Base-by-base conservation (phyloP, 1,284 basidiomycete species). In the Inonotus obliquus region DNA sequence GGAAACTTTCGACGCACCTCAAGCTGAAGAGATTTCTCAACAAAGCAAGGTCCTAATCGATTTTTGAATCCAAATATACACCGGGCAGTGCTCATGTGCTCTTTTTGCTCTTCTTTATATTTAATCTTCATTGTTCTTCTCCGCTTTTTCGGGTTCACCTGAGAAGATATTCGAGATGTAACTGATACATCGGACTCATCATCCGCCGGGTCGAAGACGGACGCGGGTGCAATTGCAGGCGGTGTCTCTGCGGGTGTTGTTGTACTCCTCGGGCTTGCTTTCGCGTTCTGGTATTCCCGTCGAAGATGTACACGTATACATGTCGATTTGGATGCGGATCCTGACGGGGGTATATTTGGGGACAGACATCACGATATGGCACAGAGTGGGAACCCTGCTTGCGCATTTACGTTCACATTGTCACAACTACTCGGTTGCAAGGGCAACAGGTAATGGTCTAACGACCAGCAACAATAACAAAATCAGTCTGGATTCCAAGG, bases 161-260 rank as follows among this genome's bases (percentile, higher is more conserved):
- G 27, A 41, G n/a, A 39, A 63, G 62, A 55, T 39, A 44, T 63
- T 7, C 37, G 57, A 23, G 62, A 63, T 41, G 62, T 53, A 14
- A 63, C 62, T 17, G 57, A 60, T 38, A 25, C 29, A 14, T 54
- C 48, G 48, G 48, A 10, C 1, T 23, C 51, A 35, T 4, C 51
- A n/a, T 52, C 51, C 10, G 11, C 51, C 51, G 51, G 51, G 21
- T n/a, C 4, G 29, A 49, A 45, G 23, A 29, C 51, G 14, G 21
- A 49, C 29, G 54, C 39, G 29, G 62, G 62, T 37, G 62, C 62
- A 13, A 63, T 63, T 38, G 62, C 49, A 39, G 62, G 62, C 11
- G 62, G 62, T 19, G 62, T 60, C 11, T 53, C 56, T 14, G 62
- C 51, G 6, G 62, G 62, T 2, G 44, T 56, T 25, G 3, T 63